A percentile compares a stretch with the other conserved stretches of the same genome.
phyloP scores from a whole-genome alignment of 352 stramenopile species.

The Phytopythium ostracodes region DNA sequence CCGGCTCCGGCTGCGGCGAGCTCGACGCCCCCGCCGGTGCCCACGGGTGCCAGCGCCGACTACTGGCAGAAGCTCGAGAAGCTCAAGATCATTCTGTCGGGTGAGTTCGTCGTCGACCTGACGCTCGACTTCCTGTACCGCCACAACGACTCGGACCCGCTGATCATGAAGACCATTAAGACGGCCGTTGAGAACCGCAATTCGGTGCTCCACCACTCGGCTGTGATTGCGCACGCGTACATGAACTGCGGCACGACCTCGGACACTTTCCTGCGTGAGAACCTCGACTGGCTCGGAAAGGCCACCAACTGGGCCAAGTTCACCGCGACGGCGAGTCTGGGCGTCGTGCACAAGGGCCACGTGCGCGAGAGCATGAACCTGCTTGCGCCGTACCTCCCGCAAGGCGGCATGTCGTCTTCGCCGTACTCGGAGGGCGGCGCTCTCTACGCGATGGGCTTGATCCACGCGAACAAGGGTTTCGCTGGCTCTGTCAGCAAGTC shows the following conservation, averaged over 20 bases:
- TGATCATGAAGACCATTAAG: conserved; percentile 95
- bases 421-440: conserved; percentile 97
- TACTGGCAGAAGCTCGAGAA: conserved; percentile 84
- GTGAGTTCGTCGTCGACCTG: conserved; percentile 91
- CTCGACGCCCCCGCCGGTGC: conserved; percentile 27
- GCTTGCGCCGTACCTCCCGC: conserved; percentile 96
- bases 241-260: conserved; percentile 98
- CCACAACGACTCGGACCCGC: conserved; percentile 87
- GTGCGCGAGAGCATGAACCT: conserved; percentile 98
- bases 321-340: conserved; percentile 96
- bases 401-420: conserved; percentile 80
- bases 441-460: conserved; percentile 97
- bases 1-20: conserved; percentile 23
- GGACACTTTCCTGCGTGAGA: conserved; percentile 97
- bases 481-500: conserved; percentile 76
- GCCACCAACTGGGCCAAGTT: conserved; percentile 99
- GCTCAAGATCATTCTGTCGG: conserved; percentile 83
- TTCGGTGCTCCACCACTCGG: conserved; percentile 97
- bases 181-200: conserved; percentile 93
- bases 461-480: conserved; percentile 96
- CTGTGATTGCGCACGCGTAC: conserved; percentile 96
- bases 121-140: conserved; percentile 92
- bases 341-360: conserved; percentile 98
- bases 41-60: conserved; percentile 50
- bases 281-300: conserved; percentile 99